Evolutionary conservation across 805 yeast genomes (phyloP).

Genomic region (Candida pini): DNA sequence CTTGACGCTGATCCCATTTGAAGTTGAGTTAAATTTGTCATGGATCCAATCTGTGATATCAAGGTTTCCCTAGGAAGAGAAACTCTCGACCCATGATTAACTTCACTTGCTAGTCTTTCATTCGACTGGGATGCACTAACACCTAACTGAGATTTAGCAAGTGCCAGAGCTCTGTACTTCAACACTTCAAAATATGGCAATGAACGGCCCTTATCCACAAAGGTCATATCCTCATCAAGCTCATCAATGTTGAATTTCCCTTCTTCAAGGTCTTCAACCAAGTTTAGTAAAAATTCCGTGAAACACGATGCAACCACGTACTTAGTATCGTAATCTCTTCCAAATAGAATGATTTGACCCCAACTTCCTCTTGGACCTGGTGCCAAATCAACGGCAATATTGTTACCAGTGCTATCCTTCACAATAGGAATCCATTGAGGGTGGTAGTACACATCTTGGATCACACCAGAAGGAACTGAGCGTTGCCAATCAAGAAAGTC

Average conservation of each 20-base stretch:
- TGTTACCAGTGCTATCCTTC: slow-evolving; percentile 86
- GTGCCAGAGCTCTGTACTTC: slow-evolving; percentile 51
- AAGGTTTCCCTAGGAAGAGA: slow-evolving; percentile 30
- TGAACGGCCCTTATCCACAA: slow-evolving; percentile 29
- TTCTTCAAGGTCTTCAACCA: slow-evolving; percentile 82
- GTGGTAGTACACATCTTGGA: slow-evolving; percentile 79
- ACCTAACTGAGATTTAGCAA: slow-evolving; percentile 15
- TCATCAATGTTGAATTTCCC: slow-evolving; percentile 75
- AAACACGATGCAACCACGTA: slow-evolving; percentile 81
- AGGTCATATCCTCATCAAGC: slow-evolving; percentile 52
- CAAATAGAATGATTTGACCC: slow-evolving; percentile 92
- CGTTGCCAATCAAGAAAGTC: slow-evolving; percentile 46
- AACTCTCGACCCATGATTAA: slow-evolving; percentile 11
- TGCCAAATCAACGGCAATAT: slow-evolving; percentile 82
- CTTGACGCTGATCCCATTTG: neutral
- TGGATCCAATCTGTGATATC: slow-evolving; percentile 24
- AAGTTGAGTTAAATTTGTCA: slow-evolving; percentile 7
- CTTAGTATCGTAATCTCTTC: slow-evolving; percentile 90
- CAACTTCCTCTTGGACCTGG: slow-evolving; percentile 73
- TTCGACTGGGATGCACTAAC: slow-evolving; percentile 4
- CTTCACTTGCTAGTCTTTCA: slow-evolving; percentile 14
- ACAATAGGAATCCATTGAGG: slow-evolving; percentile 88
- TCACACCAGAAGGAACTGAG: slow-evolving; percentile 71
- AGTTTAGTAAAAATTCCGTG: slow-evolving; percentile 78
- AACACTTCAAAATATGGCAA: slow-evolving; percentile 68